These are phyloP conservation scores for Noccaea bulbosa DNA, from an alignment of 345 rosid genomes.

Conservation along the genomic window DNA sequence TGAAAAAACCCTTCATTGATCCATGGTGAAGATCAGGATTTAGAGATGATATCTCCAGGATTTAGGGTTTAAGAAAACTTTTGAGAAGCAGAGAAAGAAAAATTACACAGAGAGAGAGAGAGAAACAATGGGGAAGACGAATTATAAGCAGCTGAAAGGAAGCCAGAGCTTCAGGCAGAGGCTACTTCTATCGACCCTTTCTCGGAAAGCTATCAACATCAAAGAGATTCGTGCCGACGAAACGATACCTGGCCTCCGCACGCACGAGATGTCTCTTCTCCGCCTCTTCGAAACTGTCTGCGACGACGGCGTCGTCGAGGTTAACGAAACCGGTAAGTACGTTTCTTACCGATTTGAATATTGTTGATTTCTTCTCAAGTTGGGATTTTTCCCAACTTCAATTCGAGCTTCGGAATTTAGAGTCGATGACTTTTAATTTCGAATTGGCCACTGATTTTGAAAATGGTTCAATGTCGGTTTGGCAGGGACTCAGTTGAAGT, in stretches of 20 bases:
- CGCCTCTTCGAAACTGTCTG: constrained; percentile 71
- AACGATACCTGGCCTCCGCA: constrained; percentile 74
- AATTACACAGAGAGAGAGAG: background rate
- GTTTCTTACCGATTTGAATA: background rate
- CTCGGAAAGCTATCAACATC: constrained; percentile 59
- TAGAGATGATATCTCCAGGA: too few species aligned
- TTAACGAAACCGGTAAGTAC: constrained; percentile 75
- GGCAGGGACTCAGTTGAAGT: constrained; percentile 67
- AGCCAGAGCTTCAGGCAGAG: constrained; percentile 77
- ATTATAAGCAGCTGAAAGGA: constrained; percentile 70
- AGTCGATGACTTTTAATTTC: background rate
- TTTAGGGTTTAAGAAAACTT: constrained; percentile 41
- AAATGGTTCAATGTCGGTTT: constrained; percentile 7
- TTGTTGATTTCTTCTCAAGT: background rate
- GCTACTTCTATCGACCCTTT: constrained; percentile 71
- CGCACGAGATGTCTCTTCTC: constrained; percentile 77
- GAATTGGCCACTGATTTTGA: background rate
- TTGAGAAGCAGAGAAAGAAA: background rate
- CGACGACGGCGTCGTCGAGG: constrained; percentile 71
- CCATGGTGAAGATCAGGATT: background rate
- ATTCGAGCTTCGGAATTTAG: background rate
- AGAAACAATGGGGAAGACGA: constrained; percentile 59
- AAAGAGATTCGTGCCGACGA: constrained; percentile 75
- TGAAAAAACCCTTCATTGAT: background rate
- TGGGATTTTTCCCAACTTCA: background rate